Evolutionary conservation across 1,139 yeast genomes (phyloP).

Genomic region (Geotrichum fermentans): DNA sequence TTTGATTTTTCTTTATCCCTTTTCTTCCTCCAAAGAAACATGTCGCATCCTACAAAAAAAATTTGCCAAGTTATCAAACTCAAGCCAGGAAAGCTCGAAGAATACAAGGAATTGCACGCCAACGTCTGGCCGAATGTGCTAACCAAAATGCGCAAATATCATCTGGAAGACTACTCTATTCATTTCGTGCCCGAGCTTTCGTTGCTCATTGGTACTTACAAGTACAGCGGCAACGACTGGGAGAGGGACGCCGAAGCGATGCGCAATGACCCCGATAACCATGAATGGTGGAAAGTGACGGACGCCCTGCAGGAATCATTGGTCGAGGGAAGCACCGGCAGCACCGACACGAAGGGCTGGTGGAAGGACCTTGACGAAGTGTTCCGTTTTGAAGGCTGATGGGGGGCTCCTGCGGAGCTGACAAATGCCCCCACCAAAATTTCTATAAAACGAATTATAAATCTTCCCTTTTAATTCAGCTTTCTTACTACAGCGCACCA

Average conservation of each 20-base stretch:
- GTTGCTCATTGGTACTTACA: slow-evolving; percentile 37
- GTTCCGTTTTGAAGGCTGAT: slow-evolving; percentile 34
- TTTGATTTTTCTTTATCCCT: not conserved
- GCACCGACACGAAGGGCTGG: slow-evolving; percentile 41
- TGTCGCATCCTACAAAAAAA: slow-evolving; percentile 30
- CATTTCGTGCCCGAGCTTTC: slow-evolving; percentile 35
- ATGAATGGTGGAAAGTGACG: slow-evolving; percentile 41
- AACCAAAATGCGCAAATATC: slow-evolving; percentile 35
- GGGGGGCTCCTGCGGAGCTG: not conserved
- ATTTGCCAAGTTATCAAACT: slow-evolving; percentile 40
- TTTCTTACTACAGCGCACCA: not conserved
- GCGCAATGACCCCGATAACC: slow-evolving; percentile 38
- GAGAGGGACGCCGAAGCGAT: slow-evolving; percentile 36
- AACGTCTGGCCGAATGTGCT: slow-evolving; percentile 35
- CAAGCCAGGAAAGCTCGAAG: slow-evolving; percentile 38
- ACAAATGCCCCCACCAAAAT: not conserved
- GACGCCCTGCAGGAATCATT: slow-evolving; percentile 40
- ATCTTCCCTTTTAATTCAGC: not conserved
- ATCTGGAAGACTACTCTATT: slow-evolving; percentile 42
- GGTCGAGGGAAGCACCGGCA: slow-evolving; percentile 39
- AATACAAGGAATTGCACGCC: slow-evolving; percentile 37
- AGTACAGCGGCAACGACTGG: slow-evolving; percentile 40
- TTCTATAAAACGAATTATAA: not conserved
- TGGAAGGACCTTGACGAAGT: slow-evolving; percentile 40
- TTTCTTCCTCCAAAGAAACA: not conserved